Percentiles rank a stretch among this genome's conserved stretches.
Evolutionary conservation across 2,329 filamentous ascomycete species (phyloP).

Genomic region (Ceratocystis cubensis): DNA sequence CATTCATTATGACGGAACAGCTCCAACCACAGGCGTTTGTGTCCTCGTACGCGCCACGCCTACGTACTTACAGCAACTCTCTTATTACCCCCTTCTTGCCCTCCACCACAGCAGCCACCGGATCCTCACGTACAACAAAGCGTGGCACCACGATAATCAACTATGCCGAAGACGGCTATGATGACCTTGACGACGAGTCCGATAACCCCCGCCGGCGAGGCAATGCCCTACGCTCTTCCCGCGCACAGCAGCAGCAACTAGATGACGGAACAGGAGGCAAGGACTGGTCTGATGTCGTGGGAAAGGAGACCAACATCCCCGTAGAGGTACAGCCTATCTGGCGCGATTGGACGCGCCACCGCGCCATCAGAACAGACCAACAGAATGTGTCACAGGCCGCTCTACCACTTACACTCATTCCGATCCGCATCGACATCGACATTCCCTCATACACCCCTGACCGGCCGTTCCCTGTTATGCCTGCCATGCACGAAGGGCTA

Average conservation of each 20-base stretch:
- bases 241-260: constrained; percentile 35
- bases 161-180: constrained; percentile 92
- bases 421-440: constrained; percentile 92
- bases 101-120: constrained; percentile 49
- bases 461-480: constrained; percentile 50
- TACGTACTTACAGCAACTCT: constrained; percentile 84
- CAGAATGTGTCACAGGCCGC: constrained; percentile 54
- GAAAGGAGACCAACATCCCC: constrained; percentile 66
- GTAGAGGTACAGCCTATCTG: constrained; percentile 83
- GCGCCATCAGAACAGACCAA: constrained; percentile 42
- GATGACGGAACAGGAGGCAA: constrained; percentile 54
- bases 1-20: constrained; percentile 14
- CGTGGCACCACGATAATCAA: constrained; percentile 93
- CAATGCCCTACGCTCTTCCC: constrained; percentile 70
- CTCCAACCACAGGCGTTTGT: constrained; percentile 67
- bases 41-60: constrained; percentile 78
- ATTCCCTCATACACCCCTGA: constrained; percentile 63
- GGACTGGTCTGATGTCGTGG: constrained; percentile 61
- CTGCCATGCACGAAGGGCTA: constrained; percentile 36
- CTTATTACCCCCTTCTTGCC: constrained; percentile 76
- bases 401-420: constrained; percentile 80
- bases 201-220: constrained; percentile 65
- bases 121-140: constrained; percentile 74
- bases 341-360: constrained; percentile 85
- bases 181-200: constrained; percentile 62